Percentiles rank a stretch among this genome's conserved stretches.
Conservation (phyloP, 2,329 filamentous ascomycete species). For the Setomelanomma holmii region DNA sequence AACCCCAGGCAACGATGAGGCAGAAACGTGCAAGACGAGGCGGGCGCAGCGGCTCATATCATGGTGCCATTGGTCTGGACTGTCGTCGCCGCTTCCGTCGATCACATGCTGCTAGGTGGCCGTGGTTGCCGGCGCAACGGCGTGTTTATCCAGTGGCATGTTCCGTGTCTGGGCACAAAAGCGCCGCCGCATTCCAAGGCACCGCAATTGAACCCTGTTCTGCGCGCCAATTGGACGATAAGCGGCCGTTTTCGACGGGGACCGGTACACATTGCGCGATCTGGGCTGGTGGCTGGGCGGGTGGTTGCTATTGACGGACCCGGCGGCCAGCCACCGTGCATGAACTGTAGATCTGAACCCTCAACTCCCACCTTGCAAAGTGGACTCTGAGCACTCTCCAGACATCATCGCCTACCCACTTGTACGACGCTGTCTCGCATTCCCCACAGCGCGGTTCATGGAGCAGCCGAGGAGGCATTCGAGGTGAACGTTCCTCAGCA, state of each 20-base stretch:
- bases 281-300: conserved; percentile 19
- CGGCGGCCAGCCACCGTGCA: conserved; percentile 39
- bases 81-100: not conserved
- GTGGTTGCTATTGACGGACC: conserved; percentile 45
- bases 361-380: conserved; percentile 14
- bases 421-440: conserved; percentile 22
- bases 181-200: conserved; percentile 20
- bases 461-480: conserved; percentile 15
- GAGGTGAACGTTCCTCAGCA: conserved; percentile 29
- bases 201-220: conserved; percentile 3
- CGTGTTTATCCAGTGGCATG: conserved; percentile 20
- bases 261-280: conserved; percentile 25
- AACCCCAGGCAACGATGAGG: not conserved
- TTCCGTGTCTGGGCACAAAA: conserved; percentile 7
- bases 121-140: conserved; percentile 12
- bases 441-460: conserved; percentile 23
- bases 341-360: conserved; percentile 42
- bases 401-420: conserved; percentile 14
- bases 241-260: conserved; percentile 15
- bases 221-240: conserved; percentile 19
- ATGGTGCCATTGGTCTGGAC: not conserved
- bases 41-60: not conserved
- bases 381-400: conserved; percentile 3
- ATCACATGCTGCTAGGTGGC: conserved; percentile 5
- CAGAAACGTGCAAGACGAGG: not conserved